Evolutionary conservation across 306 rosid genomes (phyloP), one percentile per base, ranked within the genome.

Genomic region (Erythrophleum fordii): DNA sequence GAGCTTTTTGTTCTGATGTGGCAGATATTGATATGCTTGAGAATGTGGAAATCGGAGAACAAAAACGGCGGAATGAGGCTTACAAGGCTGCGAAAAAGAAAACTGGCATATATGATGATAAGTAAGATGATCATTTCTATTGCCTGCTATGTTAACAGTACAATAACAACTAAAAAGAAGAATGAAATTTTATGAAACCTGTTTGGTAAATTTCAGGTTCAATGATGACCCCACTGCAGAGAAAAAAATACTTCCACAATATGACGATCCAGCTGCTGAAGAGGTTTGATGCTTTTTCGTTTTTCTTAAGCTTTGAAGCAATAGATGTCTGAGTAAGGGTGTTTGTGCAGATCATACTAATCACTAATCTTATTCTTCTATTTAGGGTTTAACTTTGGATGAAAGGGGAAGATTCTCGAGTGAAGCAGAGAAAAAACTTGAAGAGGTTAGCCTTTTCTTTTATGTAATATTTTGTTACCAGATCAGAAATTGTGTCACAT

Each of bases 21-120:
- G 83, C 94, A 95, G 98, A 95, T 3, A 29, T 85, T 72, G 99
- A 93, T 81, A 87, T 93, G 96, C 99, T 95, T 85, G 99, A 93
- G 89, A 93, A 95, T 66, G 86, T 95, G 79, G 98, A 95, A 86
- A 80, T 95, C 72, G 99, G 98, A 69, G 99, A 95, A 79, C 99
- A 95, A 83, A 93, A 90, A 86, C 87, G 44, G 45, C 87, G 98
- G 61, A 88, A 93, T 72, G 93, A 90, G 0, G 97, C 99, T 75
- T 93, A 95, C 82, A 91, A 89, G 84, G 98, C 98, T 75, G 89
- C 97, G 66, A 92, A 92, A 89, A 93, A 91, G 88, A 95, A 93
- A 90, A 75, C 84, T 5, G 99, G 98, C 64, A 70, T 80, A 60
- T 95, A 91, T 66, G 94, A 69, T 72, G 98, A 95, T 83, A 95